Evolutionary conservation across 208 protist genomes (phyloP), one percentile per base, ranked within the genome.

Genomic region (Acanthamoeba quina): DNA sequence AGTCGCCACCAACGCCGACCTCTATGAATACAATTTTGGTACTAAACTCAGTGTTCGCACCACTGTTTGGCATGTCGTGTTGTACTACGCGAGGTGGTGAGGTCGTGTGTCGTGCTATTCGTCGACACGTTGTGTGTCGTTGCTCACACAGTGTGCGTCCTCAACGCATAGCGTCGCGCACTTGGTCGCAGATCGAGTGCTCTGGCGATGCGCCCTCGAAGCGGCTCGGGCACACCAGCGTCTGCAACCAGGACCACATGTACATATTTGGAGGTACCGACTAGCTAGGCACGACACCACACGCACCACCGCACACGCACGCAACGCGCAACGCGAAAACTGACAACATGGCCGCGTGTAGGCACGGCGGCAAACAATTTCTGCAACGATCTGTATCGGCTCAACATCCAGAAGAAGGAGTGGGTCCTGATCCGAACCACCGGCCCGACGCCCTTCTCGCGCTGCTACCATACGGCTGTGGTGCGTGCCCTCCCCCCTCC

Each of bases 221-320:
- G 29, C 15, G 94, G 49, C 94, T 94, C 26, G 83, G 64, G 56
- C 49, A 44, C 31, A 54, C 29, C 1, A 34, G 52, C 52, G 68
- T 83, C 5, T 29, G 68, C 7, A 78, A 95, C 15, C 54, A 83
- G 10, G 54, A 85, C 44, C 15, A 5, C 24, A 31, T 95, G 24
- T 95, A 93, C 54, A 54, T 93, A 2, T 92, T 95, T 68, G 94
- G 85, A 44, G 94, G 94, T 41, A 24, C 41, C 44, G 11, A 21
- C 54, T 15, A 0, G 54, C 54, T 6, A 21, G 54, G 17, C 44
- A 58, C 1, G 2, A 58, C 19, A 15, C 49, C 34, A 47, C 44
- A 58, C 17, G 54, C 54, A 15, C 1, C 54, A 56, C 17, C n/a
- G n/a, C 10, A 19, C 17, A 56, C 17, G 52, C 52, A 58, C 54